A percentile compares a stretch with the other conserved stretches of the same genome.
These are phyloP conservation scores for Suillus plorans DNA, from an alignment of 768 basidiomycete species.

Conservation along the genomic window DNA sequence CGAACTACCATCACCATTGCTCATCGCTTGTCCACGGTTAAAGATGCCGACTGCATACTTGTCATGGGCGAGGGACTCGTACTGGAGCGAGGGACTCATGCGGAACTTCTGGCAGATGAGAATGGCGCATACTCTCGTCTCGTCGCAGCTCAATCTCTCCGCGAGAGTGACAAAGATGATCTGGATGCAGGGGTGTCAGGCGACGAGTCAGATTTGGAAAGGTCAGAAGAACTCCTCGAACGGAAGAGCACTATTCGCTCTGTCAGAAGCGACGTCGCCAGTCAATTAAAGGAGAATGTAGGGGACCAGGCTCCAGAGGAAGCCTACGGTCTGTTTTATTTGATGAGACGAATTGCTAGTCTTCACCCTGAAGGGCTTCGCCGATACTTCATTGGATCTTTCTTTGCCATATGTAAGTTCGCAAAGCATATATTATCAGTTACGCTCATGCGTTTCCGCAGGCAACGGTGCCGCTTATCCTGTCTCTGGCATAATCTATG, in stretches of 20 bases:
- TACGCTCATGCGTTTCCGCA: conserved; percentile 1
- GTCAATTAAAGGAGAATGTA: neutral
- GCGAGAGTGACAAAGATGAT: conserved; percentile 26
- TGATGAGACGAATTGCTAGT: conserved; percentile 37
- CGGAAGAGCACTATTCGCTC: conserved; percentile 17
- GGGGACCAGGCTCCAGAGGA: neutral
- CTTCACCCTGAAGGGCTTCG: conserved; percentile 39
- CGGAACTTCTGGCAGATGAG: conserved; percentile 34
- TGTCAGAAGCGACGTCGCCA: conserved; percentile 16
- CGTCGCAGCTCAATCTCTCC: conserved; percentile 43
- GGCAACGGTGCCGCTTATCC: conserved; percentile 28
- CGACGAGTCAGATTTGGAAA: conserved; percentile 20
- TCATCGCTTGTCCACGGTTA: conserved; percentile 39
- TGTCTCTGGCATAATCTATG: conserved; percentile 33
- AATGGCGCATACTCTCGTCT: conserved; percentile 43
- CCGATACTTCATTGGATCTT: conserved; percentile 35
- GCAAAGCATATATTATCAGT: neutral
- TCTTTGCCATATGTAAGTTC: conserved; percentile 30
- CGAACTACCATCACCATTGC: conserved; percentile 36
- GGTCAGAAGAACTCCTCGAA: conserved; percentile 33
- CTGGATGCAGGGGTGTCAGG: conserved; percentile 8
- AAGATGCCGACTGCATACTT: conserved; percentile 42
- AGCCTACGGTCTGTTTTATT: conserved; percentile 30
- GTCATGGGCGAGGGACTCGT: conserved; percentile 46
- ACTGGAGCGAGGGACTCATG: conserved; percentile 44